Conservation (phyloP, 140 eudicot species). For the Anethum foeniculum region DNA sequence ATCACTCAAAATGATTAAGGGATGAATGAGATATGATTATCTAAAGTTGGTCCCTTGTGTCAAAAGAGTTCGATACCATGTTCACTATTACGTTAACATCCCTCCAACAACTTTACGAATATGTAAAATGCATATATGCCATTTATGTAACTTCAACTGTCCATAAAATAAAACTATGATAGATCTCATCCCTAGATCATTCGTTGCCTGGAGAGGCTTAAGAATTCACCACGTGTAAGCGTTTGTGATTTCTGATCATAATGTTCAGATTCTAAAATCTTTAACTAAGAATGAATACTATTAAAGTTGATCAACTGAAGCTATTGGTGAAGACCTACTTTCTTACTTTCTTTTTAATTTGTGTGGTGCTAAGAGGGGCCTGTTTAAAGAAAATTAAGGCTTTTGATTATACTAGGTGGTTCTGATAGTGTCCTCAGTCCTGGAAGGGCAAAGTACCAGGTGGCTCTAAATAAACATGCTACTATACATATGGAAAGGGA, state of each 20-base stretch:
- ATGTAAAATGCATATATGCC: neutral
- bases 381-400: neutral
- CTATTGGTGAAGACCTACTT: conserved; percentile 5
- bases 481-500: neutral
- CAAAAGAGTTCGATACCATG: neutral
- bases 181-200: neutral
- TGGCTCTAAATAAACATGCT: neutral
- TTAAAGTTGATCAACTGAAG: neutral
- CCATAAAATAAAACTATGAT: neutral
- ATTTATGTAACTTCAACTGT: neutral
- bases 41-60: too few species aligned
- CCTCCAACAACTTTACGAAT: neutral
- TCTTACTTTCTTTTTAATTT: neutral
- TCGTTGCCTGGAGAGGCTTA: conserved; percentile 1
- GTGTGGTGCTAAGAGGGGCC: neutral
- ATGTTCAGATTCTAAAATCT: conserved; percentile 8
- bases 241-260: neutral
- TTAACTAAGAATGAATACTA: neutral
- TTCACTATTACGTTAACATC: neutral
- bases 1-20: too few species aligned
- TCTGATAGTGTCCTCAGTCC: neutral
- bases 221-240: conserved; percentile 9
- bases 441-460: neutral
- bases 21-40: too few species aligned
- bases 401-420: conserved; percentile 2